A percentile compares a stretch with the other conserved stretches of the same genome.
Evolutionary conservation across 352 stramenopile species (phyloP).

Genomic region (Globisporangium parvum): DNA sequence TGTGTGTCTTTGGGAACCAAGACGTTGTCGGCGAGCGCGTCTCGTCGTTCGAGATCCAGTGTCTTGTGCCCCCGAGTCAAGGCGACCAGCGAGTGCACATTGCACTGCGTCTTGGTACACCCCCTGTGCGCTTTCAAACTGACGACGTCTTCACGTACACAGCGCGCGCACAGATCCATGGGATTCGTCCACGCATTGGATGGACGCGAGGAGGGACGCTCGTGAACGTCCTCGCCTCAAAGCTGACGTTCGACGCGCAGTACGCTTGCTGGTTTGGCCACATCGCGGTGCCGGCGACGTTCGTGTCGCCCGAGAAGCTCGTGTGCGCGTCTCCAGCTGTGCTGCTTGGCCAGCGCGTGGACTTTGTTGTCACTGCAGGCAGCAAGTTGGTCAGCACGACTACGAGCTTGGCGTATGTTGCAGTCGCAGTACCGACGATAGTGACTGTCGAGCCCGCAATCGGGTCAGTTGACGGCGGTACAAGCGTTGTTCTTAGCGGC

Average conservation of each 20-base stretch:
- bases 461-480: slow-evolving; percentile 22
- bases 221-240: slow-evolving; percentile 23
- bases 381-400: slow-evolving; percentile 7
- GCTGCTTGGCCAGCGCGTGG: not conserved
- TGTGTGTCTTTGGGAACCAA: slow-evolving; percentile 15
- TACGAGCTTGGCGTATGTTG: slow-evolving; percentile 18
- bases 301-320: slow-evolving; percentile 18
- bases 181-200: slow-evolving; percentile 22
- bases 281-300: slow-evolving; percentile 16
- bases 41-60: slow-evolving; percentile 16
- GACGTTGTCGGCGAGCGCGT: slow-evolving; percentile 7
- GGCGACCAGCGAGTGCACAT: not conserved
- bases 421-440: slow-evolving; percentile 15
- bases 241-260: slow-evolving; percentile 14
- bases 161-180: slow-evolving; percentile 12
- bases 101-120: slow-evolving; percentile 11
- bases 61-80: slow-evolving; percentile 6
- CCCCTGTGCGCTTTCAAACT: slow-evolving; percentile 1
- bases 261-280: slow-evolving; percentile 34
- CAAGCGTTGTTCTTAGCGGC: slow-evolving; percentile 21
- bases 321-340: slow-evolving; percentile 25
- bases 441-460: slow-evolving; percentile 14
- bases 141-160: slow-evolving; percentile 12
- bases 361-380: slow-evolving; percentile 18
- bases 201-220: slow-evolving; percentile 29